phyloP scores from a whole-genome alignment of 2,329 filamentous ascomycete species.

The Penicillium freii region DNA sequence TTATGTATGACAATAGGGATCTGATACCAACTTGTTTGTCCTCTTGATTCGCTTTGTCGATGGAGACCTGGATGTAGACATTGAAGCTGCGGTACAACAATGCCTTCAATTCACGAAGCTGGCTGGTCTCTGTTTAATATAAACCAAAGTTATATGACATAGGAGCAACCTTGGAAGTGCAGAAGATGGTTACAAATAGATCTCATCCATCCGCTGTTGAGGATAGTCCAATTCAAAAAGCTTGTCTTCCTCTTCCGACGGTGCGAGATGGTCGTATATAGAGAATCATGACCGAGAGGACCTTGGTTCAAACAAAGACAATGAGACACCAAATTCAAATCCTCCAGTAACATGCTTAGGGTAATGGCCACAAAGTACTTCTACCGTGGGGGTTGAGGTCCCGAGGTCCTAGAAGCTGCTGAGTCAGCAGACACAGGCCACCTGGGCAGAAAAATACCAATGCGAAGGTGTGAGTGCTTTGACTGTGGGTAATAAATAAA shows the following conservation, averaged over 20 bases:
- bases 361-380: too few relatives aligned
- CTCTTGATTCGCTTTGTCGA: not conserved
- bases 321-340: not conserved
- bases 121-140: not conserved
- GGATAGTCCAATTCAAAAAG: not conserved
- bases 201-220: not conserved
- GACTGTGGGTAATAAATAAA: not conserved
- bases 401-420: not conserved
- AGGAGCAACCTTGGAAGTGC: not conserved
- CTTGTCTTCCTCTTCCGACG: not conserved
- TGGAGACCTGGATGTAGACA: not conserved
- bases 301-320: not conserved
- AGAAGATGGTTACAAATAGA: not conserved
- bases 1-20: not conserved
- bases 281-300: not conserved
- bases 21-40: not conserved
- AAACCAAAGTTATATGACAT: not conserved
- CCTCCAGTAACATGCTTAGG: not conserved
- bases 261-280: too few relatives aligned
- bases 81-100: not conserved
- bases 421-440: slow-evolving; percentile 7
- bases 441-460: not conserved
- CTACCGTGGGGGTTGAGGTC: too few relatives aligned
- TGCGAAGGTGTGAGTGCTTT: not conserved
- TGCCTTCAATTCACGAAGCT: not conserved